Conservation (phyloP, 1,284 basidiomycete genomes). For the Ceratobasidium sp. region DNA sequence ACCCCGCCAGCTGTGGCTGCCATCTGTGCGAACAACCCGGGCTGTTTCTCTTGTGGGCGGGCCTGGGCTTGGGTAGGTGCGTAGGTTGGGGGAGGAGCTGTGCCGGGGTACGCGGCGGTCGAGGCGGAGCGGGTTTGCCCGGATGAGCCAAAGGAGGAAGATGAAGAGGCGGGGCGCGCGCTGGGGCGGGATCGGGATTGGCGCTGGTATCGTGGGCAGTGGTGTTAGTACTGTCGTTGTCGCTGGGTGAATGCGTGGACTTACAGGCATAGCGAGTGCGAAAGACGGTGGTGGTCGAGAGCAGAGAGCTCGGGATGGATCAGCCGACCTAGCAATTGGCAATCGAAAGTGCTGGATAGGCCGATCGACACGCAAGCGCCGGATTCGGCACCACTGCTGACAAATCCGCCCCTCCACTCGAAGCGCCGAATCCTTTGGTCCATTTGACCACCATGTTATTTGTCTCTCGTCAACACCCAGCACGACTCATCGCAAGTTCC, state of each 20-base stretch:
- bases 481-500: neutral
- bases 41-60: constrained; percentile 52
- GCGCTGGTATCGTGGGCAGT: constrained; percentile 58
- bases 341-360: constrained; percentile 32
- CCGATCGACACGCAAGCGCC: constrained; percentile 28
- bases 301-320: constrained; percentile 12
- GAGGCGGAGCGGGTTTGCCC: constrained; percentile 45
- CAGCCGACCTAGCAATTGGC: constrained; percentile 21
- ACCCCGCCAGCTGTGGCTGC: constrained; percentile 90
- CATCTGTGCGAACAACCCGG: constrained; percentile 82
- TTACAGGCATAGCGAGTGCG: constrained; percentile 66
- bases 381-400: neutral
- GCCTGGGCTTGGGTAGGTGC: constrained; percentile 26
- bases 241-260: constrained; percentile 51
- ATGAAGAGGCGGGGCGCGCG: constrained; percentile 61
- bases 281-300: constrained; percentile 48
- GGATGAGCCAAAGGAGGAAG: constrained; percentile 50
- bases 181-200: constrained; percentile 72
- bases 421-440: constrained; percentile 20
- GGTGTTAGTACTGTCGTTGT: neutral
- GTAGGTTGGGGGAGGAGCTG: constrained; percentile 42
- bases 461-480: neutral
- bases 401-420: neutral
- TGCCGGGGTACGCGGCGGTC: constrained; percentile 33
- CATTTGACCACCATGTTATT: constrained; percentile 14